phyloP scores from a whole-genome alignment of 1,284 basidiomycete species.

The Cutaneotrichosporon sp. region DNA sequence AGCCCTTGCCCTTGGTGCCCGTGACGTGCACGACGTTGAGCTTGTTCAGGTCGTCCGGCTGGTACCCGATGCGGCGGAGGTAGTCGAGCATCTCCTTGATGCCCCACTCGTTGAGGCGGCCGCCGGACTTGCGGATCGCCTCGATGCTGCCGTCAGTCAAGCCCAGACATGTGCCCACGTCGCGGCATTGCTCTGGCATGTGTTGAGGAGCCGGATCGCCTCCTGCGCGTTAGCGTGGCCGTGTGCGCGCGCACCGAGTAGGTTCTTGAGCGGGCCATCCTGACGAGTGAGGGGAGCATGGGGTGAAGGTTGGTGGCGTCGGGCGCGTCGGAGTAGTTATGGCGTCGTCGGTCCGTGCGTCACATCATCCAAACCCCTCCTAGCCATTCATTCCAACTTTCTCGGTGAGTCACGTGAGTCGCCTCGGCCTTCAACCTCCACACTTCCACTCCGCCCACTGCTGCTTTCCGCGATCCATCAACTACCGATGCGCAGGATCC shows the following conservation, averaged over 20 bases:
- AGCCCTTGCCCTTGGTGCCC: constrained; percentile 98
- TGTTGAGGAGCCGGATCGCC: constrained; percentile 84
- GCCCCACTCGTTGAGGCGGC: constrained; percentile 67
- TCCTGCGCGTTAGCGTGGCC: constrained; percentile 54
- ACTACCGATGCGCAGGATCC: constrained; percentile 7
- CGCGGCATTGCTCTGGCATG: constrained; percentile 91
- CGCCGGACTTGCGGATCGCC: constrained; percentile 74
- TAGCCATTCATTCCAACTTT: background rate
- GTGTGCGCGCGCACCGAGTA: constrained; percentile 28
- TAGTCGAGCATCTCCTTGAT: constrained; percentile 92
- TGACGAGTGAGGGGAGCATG: constrained; percentile 37
- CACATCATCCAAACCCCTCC: no score
- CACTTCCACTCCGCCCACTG: no score
- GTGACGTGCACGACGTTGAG: constrained; percentile 96
- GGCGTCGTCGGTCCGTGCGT: background rate
- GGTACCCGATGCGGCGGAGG: constrained; percentile 81
- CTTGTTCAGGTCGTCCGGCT: constrained; percentile 77
- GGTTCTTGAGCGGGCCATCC: constrained; percentile 34
- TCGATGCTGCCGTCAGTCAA: constrained; percentile 60
- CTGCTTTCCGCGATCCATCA: no score
- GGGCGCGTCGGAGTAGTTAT: background rate
- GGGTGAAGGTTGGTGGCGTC: no score
- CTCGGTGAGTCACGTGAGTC: constrained; percentile 10
- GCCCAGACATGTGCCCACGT: constrained; percentile 52
- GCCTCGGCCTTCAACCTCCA: background rate